Percentiles rank a stretch among this genome's conserved stretches.
Conservation (phyloP, 176 grass and related monocot genomes). For the Pontederia crassipes region DNA sequence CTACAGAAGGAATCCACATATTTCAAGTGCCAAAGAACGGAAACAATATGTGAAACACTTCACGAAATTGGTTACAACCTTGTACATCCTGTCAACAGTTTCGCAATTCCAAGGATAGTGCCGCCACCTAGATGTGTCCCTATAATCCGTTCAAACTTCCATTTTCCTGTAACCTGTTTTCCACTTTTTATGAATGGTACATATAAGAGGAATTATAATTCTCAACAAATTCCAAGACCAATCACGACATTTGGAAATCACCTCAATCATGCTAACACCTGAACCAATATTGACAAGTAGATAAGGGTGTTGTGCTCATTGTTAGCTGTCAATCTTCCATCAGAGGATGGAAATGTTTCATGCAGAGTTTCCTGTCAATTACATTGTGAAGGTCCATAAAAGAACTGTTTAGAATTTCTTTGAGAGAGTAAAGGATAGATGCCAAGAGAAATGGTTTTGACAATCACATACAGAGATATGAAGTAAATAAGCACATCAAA, state of each 20-base stretch:
- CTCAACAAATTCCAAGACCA: constrained; percentile 8
- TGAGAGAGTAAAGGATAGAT: too few species aligned
- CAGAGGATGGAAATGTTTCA: constrained; percentile 35
- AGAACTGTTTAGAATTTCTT: too few species aligned
- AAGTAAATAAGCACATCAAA: too few species aligned
- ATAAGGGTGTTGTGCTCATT: constrained; percentile 77
- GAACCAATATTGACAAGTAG: constrained; percentile 99
- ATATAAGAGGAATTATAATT: not conserved
- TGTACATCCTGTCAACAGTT: constrained; percentile 71
- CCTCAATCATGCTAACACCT: constrained; percentile 99
- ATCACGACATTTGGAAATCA: constrained; percentile 11
- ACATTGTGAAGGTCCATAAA: too few species aligned
- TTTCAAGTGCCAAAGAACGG: constrained; percentile 3
- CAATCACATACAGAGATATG: too few species aligned
- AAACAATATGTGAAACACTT: not conserved
- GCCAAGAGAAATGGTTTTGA: too few species aligned
- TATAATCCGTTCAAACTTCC: constrained; percentile 95
- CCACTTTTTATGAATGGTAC: constrained; percentile 8
- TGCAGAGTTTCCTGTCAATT: constrained; percentile 36
- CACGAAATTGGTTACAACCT: constrained; percentile 34
- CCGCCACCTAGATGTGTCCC: constrained; percentile 94
- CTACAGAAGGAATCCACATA: constrained; percentile 26
- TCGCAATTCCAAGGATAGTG: constrained; percentile 85
- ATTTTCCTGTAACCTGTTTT: constrained; percentile 82
- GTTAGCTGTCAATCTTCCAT: constrained; percentile 31